Evolutionary conservation across 768 basidiomycete species (phyloP), one percentile per base, ranked within the genome.

Genomic region (Lyophyllum shimeji): DNA sequence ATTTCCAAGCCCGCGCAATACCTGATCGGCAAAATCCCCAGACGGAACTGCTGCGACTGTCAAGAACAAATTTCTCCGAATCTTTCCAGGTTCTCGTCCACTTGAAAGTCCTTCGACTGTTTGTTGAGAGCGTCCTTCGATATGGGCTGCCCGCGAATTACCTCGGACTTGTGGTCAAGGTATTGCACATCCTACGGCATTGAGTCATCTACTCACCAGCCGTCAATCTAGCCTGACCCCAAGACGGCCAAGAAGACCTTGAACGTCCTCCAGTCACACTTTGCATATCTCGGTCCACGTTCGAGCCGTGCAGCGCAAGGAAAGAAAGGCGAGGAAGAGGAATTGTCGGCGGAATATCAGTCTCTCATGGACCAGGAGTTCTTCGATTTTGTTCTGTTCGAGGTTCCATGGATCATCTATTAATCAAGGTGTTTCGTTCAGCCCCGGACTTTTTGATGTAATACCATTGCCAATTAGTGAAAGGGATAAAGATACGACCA

Each of bases 1-100:
- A 20, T 2, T 37, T 11, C 25, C 43, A 34, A 3, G 33, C 18
- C n/a, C 7, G 43, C 25, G 12, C 33, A 31, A 13, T 42, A n/a
- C 20, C 51, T 62, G 50, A 62, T 21, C 2, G 27, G 50, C 31
- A 33, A 33, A 20, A 20, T 15, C n/a, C 20, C 40, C 63, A 98
- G 95, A 91, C 93, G 24, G 96, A 99, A 62, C 82, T 99, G 0
- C 77, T 99, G 23, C 84, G 91, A 63, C 70, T 98, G 34, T 87
- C 95, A 34, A 82, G 97, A 52, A 97, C 93, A 50, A 98, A 96
- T 73, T 99, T 98, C 70, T 95, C 95, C 0, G 97, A 99, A 75
- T 87, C 95, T 5, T 94, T 95, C 75, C 93, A 98, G 69, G 79
- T 96, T 50, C 79, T 98, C 18, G 91, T 95, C 0, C 97, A 98